phyloP scores from a whole-genome alignment of 75 land plant species.

The Pinus tabuliformis region DNA sequence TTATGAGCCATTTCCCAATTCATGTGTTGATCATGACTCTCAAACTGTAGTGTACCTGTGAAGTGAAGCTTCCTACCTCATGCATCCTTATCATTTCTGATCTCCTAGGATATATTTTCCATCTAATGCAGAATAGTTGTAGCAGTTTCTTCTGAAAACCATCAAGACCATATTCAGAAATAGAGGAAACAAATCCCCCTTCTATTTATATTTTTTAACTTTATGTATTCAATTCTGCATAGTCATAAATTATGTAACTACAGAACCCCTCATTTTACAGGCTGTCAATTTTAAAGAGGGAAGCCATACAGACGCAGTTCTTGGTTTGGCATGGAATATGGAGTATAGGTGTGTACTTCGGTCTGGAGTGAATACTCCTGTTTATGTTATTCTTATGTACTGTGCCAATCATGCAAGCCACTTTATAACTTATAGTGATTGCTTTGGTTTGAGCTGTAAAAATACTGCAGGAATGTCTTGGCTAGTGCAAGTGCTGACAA shows the following conservation, averaged over 20 bases:
- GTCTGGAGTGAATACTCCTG: background rate
- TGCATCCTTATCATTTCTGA: background rate
- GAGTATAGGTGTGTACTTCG: constrained; percentile 53
- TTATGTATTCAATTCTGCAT: background rate
- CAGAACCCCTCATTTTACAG: background rate
- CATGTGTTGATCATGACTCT: background rate
- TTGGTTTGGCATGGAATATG: constrained; percentile 92
- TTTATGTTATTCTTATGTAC: background rate
- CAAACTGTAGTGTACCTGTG: background rate
- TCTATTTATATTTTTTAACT: background rate
- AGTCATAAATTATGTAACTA: background rate
- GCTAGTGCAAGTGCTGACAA: constrained; percentile 96
- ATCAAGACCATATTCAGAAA: background rate
- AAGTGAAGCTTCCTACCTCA: background rate
- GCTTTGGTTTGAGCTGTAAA: background rate
- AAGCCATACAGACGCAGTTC: constrained; percentile 84
- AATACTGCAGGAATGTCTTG: constrained; percentile 68
- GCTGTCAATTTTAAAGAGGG: constrained; percentile 31
- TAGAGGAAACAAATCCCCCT: background rate
- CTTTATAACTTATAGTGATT: background rate
- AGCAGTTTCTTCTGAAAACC: background rate
- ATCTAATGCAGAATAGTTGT: background rate
- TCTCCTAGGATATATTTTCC: background rate
- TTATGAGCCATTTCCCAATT: background rate
- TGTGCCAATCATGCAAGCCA: background rate